phyloP scores from a whole-genome alignment of 768 basidiomycete species.

The Hygrocybe punicea region DNA sequence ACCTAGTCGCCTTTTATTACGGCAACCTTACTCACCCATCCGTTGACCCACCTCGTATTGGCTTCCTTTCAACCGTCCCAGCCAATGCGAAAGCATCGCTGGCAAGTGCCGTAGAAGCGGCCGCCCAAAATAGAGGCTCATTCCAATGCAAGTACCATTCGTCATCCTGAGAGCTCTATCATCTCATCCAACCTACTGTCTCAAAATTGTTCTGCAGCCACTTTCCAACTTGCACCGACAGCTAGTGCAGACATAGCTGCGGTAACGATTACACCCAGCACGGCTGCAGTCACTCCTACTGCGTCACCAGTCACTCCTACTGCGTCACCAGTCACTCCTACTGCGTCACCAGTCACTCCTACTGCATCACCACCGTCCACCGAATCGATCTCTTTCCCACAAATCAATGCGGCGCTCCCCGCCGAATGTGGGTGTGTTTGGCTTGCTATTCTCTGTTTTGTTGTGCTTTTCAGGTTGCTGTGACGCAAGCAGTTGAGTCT shows the following conservation, averaged over 20 bases:
- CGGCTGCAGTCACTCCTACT: not conserved
- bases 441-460: not conserved
- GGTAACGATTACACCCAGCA: conserved; percentile 16
- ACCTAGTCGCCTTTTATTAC: conserved; percentile 63
- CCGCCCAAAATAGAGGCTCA: conserved; percentile 35
- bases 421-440: not conserved
- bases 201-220: conserved; percentile 20
- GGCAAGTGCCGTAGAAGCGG: conserved; percentile 36
- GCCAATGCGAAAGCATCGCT: conserved; percentile 44
- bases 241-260: conserved; percentile 26
- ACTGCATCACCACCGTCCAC: not conserved
- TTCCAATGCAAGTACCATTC: conserved; percentile 33
- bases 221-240: conserved; percentile 36
- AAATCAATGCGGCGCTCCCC: not conserved
- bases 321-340: too few species aligned
- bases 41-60: conserved; percentile 64
- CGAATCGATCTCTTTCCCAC: not conserved
- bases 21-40: conserved; percentile 68
- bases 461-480: too few species aligned
- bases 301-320: too few species aligned
- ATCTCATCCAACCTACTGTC: too few species aligned
- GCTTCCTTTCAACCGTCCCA: conserved; percentile 62
- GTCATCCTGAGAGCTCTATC: too few species aligned
- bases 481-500: too few species aligned
- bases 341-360: too few species aligned